Conservation (phyloP, 1,284 basidiomycete species). For the Ceratobasidium sp. region DNA sequence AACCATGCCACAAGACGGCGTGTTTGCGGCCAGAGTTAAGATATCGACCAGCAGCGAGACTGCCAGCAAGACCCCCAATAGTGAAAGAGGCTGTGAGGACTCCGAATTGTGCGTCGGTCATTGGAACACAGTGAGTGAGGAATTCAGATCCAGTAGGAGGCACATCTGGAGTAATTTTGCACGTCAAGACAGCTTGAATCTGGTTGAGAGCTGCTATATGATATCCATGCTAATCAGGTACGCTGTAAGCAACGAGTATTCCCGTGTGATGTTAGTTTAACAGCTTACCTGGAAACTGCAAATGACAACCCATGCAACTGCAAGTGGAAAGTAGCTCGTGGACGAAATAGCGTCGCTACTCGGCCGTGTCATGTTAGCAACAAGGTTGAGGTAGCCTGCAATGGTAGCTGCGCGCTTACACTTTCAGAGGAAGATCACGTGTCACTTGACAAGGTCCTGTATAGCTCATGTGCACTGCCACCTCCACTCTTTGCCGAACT, state of each 20-base stretch:
- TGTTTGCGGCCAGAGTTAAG: slow-evolving; percentile 78
- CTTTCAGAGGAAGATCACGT: too few relatives aligned
- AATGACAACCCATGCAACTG: slow-evolving; percentile 29
- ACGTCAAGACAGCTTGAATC: slow-evolving; percentile 81
- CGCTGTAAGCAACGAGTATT: neutral
- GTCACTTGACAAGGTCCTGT: too few relatives aligned
- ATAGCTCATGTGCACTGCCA: too few relatives aligned
- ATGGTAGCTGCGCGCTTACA: too few relatives aligned
- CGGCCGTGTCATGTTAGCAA: slow-evolving; percentile 26
- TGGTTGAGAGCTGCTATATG: slow-evolving; percentile 91
- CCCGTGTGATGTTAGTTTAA: neutral
- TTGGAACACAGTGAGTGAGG: slow-evolving; percentile 70
- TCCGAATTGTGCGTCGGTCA: slow-evolving; percentile 80
- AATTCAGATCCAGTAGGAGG: slow-evolving; percentile 59
- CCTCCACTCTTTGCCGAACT: too few relatives aligned
- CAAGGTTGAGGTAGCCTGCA: too few relatives aligned
- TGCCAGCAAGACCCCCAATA: slow-evolving; percentile 86
- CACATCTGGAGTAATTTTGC: slow-evolving; percentile 52
- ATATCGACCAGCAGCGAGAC: slow-evolving; percentile 72
- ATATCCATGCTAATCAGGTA: slow-evolving; percentile 53
- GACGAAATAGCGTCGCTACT: slow-evolving; percentile 10
- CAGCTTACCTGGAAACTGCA: slow-evolving; percentile 30
- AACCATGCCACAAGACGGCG: slow-evolving; percentile 68
- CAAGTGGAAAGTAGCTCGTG: slow-evolving; percentile 4
- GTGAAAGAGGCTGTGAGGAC: slow-evolving; percentile 87